These are phyloP conservation scores for Phaeosphaeriaceae sp. DNA, from an alignment of 2,329 filamentous ascomycete genomes.

Conservation along the genomic window DNA sequence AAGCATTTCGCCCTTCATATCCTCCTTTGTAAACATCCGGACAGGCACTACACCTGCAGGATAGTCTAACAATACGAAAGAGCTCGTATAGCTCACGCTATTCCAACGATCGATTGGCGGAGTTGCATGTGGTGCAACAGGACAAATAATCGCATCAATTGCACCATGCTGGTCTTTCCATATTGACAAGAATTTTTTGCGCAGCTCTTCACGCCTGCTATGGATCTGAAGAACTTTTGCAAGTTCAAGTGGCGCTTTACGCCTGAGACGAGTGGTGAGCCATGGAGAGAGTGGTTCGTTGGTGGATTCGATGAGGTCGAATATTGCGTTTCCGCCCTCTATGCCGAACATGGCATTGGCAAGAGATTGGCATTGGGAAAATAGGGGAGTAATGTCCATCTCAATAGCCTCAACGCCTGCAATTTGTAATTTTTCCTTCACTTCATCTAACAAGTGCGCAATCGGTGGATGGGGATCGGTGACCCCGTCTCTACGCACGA, in stretches of 20 bases:
- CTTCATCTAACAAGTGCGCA: slow-evolving; percentile 54
- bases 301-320: slow-evolving; percentile 62
- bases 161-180: slow-evolving; percentile 57
- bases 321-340: slow-evolving; percentile 63
- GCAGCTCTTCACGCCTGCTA: slow-evolving; percentile 58
- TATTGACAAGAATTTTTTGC: slow-evolving; percentile 63
- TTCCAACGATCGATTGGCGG: slow-evolving; percentile 68
- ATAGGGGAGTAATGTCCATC: slow-evolving; percentile 59
- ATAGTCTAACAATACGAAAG: slow-evolving; percentile 68
- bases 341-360: slow-evolving; percentile 65
- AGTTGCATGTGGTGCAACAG: slow-evolving; percentile 68
- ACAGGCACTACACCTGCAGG: slow-evolving; percentile 65
- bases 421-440: slow-evolving; percentile 40
- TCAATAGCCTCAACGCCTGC: slow-evolving; percentile 64
- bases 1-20: slow-evolving; percentile 58
- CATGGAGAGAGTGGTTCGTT: slow-evolving; percentile 66
- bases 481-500: slow-evolving; percentile 59
- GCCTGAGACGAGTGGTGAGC: slow-evolving; percentile 60
- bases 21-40: slow-evolving; percentile 54
- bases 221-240: slow-evolving; percentile 60
- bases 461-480: slow-evolving; percentile 61
- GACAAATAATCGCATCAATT: slow-evolving; percentile 68
- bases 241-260: slow-evolving; percentile 56
- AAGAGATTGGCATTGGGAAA: slow-evolving; percentile 62
- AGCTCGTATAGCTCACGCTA: slow-evolving; percentile 66